Evolutionary conservation across 106 monocot genomes (phyloP), one percentile per base, ranked within the genome.

Genomic region (Hemerocallis citrina): DNA sequence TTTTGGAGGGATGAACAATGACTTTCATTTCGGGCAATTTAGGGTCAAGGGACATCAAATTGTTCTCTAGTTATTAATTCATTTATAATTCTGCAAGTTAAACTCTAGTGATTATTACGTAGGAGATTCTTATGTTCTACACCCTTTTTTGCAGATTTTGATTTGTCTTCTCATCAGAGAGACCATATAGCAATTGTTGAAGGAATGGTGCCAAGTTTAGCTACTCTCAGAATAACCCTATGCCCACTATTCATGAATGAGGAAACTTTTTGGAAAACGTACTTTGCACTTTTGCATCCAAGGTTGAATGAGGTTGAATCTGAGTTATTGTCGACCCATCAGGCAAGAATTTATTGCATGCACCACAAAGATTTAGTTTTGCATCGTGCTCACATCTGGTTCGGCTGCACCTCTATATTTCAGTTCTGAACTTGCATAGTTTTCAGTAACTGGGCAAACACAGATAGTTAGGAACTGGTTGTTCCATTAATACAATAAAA

Each of bases 261-360:
- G 32, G 36, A 28, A 37, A 51, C 51, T 17, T 65, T 65, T 39
- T 65, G 65, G 65, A 65, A 65, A 25, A 65, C 52, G 7, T 65
- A 65, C 37, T 65, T 65, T 65, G 52, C 37, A 2, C 65, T 52
- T 22, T 28, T 65, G 65, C 65, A 52, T 65, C 65, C 65, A 7
- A 65, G n/a, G 35, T 21, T 65, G 65, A 65, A 37, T 30, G 38
- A 52, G 65, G 5, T 19, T 37, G 65, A 65, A 24, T 34, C 65
- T 35, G 65, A 65, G 6, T 27, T 65, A 5, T 52, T 65, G 27
- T 65, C 65, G 15, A 65, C 65, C 34, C 35, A 49, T 3, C 51
- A 52, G 49, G 65, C 21, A 51, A 65, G 65, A 49, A 15, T 49
- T 65, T 33, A 14, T 24, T 59, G 38, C 59, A 22, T 15, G 39